phyloP scores from a whole-genome alignment of 2,329 filamentous ascomycete genomes.

The Colletotrichum lini region DNA sequence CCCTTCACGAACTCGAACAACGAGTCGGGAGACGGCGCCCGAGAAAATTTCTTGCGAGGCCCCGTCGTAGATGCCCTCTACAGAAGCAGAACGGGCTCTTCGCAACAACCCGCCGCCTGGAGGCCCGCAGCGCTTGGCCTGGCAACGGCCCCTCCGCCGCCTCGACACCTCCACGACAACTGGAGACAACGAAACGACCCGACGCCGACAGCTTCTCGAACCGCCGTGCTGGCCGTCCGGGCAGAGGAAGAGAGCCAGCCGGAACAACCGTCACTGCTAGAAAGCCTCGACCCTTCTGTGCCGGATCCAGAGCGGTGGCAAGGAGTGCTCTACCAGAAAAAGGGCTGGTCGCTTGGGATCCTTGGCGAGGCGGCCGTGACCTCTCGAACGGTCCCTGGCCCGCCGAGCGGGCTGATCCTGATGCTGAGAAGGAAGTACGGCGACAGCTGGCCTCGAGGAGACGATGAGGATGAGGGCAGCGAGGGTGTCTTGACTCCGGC shows the following conservation, averaged over 20 bases:
- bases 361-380: fast-evolving
- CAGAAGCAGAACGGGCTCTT: too few relatives aligned
- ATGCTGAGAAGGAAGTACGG: neutral
- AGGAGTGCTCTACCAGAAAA: neutral
- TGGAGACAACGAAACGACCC: neutral
- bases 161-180: neutral
- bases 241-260: neutral
- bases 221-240: neutral
- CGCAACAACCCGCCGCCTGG: neutral
- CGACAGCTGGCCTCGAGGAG: neutral
- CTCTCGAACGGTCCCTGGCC: too few relatives aligned
- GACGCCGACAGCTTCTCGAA: neutral
- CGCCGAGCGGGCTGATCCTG: neutral
- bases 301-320: neutral
- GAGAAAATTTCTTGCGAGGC: neutral
- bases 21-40: neutral
- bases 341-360: neutral
- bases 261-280: neutral
- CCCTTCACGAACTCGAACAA: neutral
- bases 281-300: neutral
- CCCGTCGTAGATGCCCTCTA: neutral
- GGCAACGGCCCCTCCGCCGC: neutral
- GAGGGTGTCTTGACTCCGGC: neutral
- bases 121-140: neutral
- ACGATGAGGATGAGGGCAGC: neutral